These are phyloP conservation scores for Trichophyton rubrum DNA, from an alignment of 2,329 filamentous ascomycete genomes.

Conservation along the genomic window DNA sequence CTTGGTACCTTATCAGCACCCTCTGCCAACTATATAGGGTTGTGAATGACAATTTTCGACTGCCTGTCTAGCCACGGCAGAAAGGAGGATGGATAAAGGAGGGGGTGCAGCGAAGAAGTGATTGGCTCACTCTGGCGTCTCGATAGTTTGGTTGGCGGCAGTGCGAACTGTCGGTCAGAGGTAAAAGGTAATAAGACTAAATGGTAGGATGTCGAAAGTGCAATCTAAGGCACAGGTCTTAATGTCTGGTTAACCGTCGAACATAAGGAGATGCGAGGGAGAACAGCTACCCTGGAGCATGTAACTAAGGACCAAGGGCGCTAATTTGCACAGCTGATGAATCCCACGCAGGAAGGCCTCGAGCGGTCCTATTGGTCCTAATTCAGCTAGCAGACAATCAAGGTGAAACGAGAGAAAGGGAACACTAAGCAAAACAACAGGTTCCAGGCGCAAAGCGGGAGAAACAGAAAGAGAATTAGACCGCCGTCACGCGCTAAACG, in stretches of 20 bases:
- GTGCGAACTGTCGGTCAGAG: neutral
- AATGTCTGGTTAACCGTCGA: neutral
- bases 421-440: neutral
- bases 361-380: neutral
- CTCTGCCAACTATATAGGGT: neutral
- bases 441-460: neutral
- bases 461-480: neutral
- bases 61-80: neutral
- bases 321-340: neutral
- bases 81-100: neutral
- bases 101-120: neutral
- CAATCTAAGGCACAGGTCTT: neutral
- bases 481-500: neutral
- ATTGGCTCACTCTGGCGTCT: neutral
- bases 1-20: neutral
- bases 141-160: neutral
- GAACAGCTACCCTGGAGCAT: neutral
- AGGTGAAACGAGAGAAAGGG: neutral
- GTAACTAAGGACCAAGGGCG: neutral
- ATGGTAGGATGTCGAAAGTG: too few species aligned
- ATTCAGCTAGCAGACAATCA: neutral
- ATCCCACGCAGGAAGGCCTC: neutral
- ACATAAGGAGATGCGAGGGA: neutral
- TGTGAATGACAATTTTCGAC: neutral
- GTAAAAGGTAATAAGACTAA: neutral